Evolutionary conservation across 352 stramenopile species (phyloP), one percentile per base, ranked within the genome.

Genomic region (Phytophthora boehmeriae): DNA sequence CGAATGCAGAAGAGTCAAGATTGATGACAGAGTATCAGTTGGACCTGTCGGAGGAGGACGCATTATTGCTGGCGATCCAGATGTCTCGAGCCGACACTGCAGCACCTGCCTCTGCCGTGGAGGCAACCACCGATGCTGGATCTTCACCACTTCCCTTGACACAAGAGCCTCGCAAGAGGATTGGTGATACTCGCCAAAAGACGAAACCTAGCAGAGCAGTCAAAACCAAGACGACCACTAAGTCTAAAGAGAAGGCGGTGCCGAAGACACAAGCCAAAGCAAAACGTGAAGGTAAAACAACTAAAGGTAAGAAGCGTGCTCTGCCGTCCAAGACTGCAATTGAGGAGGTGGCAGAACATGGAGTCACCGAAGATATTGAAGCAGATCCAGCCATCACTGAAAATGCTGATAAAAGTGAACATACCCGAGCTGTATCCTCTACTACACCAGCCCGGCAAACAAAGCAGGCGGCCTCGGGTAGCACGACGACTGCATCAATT

Each of bases 21-120:
- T 64, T 89, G 45, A 76, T 87, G 50, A 81, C 83, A 23, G 73
- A 85, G 35, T 87, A 89, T 39, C 84, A 93, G 54, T 54, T 88
- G 48, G 82, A 86, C 23, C 73, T 93, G 63, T 83, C 80, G 2
- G 84, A 93, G 41, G 84, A 91, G 60, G 84, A 93, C 36, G 84
- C 84, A 4, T 59, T 88, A 16, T 50, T 82, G 16, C 53, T 90
- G 67, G 84, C 80, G 6, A 76, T 93, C 42, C 76, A 83, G 30
- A 83, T 90, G 64, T 93, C 82, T 0, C 54, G 77, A 46, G 48
- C 57, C 5, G 66, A 78, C 5, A 44, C 56, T 39, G 20, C 17
- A 25, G 17, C 63, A 27, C 17, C 54, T 58, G 25, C 23, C 39
- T 11, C 59, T 44, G 11, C 17, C 35, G 4, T 34, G 19, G 27